Evolutionary conservation across 306 rosid genomes (phyloP).

Genomic region (Erythrophleum fordii): DNA sequence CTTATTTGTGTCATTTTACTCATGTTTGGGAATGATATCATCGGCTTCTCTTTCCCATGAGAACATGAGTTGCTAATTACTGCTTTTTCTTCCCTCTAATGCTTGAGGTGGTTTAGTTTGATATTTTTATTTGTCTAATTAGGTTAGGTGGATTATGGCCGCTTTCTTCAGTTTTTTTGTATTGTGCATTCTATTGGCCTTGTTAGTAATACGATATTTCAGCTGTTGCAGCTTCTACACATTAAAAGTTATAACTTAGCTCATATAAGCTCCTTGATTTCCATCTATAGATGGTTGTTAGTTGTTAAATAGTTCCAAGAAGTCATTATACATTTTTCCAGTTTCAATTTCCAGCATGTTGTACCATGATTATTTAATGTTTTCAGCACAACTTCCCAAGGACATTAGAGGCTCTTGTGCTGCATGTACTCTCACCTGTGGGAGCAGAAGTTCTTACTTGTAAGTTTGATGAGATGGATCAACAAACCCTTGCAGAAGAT

Average conservation of each 20-base stretch:
- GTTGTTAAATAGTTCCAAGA: constrained; percentile 24
- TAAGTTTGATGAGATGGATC: constrained; percentile 93
- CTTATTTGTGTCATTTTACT: constrained; percentile 27
- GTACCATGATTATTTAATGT: constrained; percentile 31
- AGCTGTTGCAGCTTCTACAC: constrained; percentile 27
- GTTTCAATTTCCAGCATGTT: constrained; percentile 38
- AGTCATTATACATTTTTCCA: neutral
- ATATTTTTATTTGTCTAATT: constrained; percentile 20
- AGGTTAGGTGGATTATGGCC: constrained; percentile 1
- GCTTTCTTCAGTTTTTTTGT: constrained; percentile 27
- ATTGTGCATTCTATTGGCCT: constrained; percentile 21
- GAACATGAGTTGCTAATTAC: constrained; percentile 24
- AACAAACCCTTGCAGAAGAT: constrained; percentile 62
- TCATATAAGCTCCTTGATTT: constrained; percentile 20
- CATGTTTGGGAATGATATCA: constrained; percentile 28
- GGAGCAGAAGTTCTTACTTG: constrained; percentile 88
- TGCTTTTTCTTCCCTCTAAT: constrained; percentile 27
- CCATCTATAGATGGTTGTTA: constrained; percentile 19
- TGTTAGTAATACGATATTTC: constrained; percentile 20
- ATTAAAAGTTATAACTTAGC: constrained; percentile 8
- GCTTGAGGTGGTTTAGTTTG: constrained; percentile 30
- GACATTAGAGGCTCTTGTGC: constrained; percentile 88
- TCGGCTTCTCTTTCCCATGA: constrained; percentile 12
- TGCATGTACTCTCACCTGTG: constrained; percentile 86
- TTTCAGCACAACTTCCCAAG: constrained; percentile 81